Evolutionary conservation across 2,329 filamentous ascomycete genomes (phyloP).

Genomic region (Trichoderma gracile): DNA sequence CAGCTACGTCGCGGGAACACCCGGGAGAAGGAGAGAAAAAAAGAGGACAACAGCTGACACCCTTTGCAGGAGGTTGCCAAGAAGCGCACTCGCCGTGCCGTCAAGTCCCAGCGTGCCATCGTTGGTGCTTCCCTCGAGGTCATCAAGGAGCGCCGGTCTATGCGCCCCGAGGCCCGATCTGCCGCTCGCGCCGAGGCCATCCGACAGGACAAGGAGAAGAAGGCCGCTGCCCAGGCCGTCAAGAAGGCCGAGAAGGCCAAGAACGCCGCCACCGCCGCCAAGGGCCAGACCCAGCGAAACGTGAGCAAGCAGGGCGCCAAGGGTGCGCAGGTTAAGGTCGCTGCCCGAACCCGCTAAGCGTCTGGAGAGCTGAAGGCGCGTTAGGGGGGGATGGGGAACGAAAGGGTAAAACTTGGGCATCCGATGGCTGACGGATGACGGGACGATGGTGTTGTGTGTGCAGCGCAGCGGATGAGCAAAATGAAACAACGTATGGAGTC

Average conservation of each 20-base stretch:
- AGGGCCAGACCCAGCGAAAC: constrained; percentile 78
- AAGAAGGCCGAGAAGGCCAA: constrained; percentile 99
- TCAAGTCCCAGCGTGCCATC: constrained; percentile 98
- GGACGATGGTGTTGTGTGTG: background rate
- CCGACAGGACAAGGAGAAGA: constrained; percentile 99
- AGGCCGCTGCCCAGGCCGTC: constrained; percentile 77
- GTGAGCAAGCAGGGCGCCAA: constrained; percentile 97
- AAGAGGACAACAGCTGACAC: constrained; percentile 41
- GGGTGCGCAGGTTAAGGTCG: constrained; percentile 82
- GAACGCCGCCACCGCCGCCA: constrained; percentile 69
- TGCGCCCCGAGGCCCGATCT: constrained; percentile 92
- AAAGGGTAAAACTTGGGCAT: too few relatives aligned
- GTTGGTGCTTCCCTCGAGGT: constrained; percentile 99
- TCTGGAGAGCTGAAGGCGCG: constrained; percentile 10
- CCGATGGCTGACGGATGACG: background rate
- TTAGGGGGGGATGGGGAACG: too few relatives aligned
- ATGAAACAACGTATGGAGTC: constrained; percentile 36
- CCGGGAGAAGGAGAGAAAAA: background rate
- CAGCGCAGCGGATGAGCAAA: constrained; percentile 16
- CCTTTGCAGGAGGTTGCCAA: constrained; percentile 90
- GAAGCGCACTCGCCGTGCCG: constrained; percentile 96
- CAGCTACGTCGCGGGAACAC: background rate
- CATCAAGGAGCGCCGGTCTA: constrained; percentile 97
- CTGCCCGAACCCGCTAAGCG: constrained; percentile 74
- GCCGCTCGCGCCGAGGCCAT: constrained; percentile 88